Evolutionary conservation across 768 basidiomycete genomes (phyloP).

Genomic region (Russula griseocarnosa): DNA sequence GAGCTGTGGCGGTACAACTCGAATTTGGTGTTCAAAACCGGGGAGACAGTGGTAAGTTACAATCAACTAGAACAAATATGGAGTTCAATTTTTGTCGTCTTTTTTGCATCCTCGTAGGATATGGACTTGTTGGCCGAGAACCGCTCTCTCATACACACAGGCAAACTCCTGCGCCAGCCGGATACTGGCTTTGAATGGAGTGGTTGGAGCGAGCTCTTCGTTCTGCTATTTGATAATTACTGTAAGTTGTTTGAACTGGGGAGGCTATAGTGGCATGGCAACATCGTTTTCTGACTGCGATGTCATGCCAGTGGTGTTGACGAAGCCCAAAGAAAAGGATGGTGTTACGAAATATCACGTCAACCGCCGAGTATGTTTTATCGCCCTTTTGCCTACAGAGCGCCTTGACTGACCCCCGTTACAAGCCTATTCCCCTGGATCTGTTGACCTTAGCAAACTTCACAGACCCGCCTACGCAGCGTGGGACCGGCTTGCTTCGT

Average conservation of each 20-base stretch:
- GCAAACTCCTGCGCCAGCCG: slow-evolving; percentile 80
- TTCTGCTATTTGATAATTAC: slow-evolving; percentile 94
- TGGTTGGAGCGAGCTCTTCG: slow-evolving; percentile 86
- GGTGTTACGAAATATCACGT: slow-evolving; percentile 73
- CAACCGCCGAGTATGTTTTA: slow-evolving; percentile 62
- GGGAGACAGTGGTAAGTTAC: slow-evolving; percentile 57
- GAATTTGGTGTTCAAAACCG: slow-evolving; percentile 73
- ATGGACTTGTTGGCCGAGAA: slow-evolving; percentile 86
- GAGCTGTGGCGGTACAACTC: slow-evolving; percentile 84
- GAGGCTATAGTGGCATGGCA: too few species aligned
- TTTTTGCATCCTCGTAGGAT: slow-evolving; percentile 47
- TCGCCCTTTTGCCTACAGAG: not conserved
- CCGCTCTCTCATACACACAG: slow-evolving; percentile 77
- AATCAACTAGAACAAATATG: not conserved
- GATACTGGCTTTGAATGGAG: slow-evolving; percentile 86
- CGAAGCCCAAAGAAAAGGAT: slow-evolving; percentile 78
- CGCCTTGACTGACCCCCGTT: not conserved
- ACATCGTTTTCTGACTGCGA: not conserved
- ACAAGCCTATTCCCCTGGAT: slow-evolving; percentile 88
- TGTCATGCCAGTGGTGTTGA: slow-evolving; percentile 68
- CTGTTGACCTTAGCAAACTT: slow-evolving; percentile 83
- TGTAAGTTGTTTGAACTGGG: slow-evolving; percentile 44
- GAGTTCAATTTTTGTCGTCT: not conserved
- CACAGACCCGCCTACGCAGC: slow-evolving; percentile 71
- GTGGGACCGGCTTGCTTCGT: slow-evolving; percentile 68